Base-by-base conservation (phyloP, 768 basidiomycete species). In the Gyrodon lividus region DNA sequence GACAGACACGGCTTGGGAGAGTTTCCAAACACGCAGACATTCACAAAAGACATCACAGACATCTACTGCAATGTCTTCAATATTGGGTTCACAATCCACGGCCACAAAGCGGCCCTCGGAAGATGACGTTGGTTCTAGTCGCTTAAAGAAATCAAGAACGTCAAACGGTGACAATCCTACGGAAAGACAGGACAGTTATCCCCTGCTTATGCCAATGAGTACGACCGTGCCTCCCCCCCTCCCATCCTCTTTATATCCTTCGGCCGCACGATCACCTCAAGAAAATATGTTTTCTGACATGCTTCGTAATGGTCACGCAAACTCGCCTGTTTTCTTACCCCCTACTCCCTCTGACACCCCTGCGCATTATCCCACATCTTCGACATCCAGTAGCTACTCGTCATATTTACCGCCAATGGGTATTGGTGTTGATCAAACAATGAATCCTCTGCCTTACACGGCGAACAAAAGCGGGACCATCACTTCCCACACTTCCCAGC, bases 1-100 rank as follows among this genome's bases (percentile, higher is more conserved):
- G 72, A 94, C 92, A 0, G 94, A 96, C 63, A 93, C 92, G 2
- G 93, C 92, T 31, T 92, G 88, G 78, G 93, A 96, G 64, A 86
- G 91, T 46, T 94, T 87, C 61, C 86, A 91, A 55, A 59, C 77
- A 5, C 82, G 92, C 58, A 94, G 86, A 67, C 59, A 59, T 3
- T 35, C 59, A 17, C 61, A 63, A 16, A 65, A 70, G 43, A 70
- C 70, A 3, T 53, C 60, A 3, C 67, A 65, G 31, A 50, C 69
- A 5, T 63, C 67, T 16, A 57, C 39, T 34, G 55, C 67, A 19
- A 69, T 65, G 61, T 54, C 67, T 22, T 69, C 67, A 4, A 62
- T 63, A 56, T n/a, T 69, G 38, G 67, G 67, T n/a, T 45, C 67
- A 6, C 63, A 60, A 43, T 28, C 51, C 30, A 49, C 23, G 16